Evolutionary conservation across 371 early-diverging fungal species (phyloP).

Genomic region (Dinochytrium kinnereticum): DNA sequence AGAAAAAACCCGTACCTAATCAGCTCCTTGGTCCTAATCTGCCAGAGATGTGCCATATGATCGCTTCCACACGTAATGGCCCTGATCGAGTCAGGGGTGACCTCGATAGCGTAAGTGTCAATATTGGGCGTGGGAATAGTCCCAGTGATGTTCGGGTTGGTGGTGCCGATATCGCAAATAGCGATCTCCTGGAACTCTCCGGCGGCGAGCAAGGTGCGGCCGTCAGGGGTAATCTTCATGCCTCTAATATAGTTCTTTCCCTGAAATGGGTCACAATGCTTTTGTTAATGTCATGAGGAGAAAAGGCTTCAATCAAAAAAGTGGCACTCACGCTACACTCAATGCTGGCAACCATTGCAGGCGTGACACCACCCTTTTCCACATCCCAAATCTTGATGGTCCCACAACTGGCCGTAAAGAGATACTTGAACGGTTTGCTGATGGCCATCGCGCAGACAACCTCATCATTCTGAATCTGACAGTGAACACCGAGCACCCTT

Average conservation of each 20-base stretch:
- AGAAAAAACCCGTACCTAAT: background rate
- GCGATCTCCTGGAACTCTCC: constrained; percentile 35
- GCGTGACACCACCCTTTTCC: background rate
- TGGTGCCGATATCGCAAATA: constrained; percentile 32
- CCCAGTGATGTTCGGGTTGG: background rate
- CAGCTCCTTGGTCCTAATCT: background rate
- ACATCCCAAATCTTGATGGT: constrained; percentile 41
- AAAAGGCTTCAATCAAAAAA: no score
- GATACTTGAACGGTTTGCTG: constrained; percentile 31
- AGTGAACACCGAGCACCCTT: background rate
- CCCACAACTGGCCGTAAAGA: constrained; percentile 27
- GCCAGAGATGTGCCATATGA: constrained; percentile 10
- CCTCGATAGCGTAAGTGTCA: constrained; percentile 7
- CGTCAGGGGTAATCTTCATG: constrained; percentile 31
- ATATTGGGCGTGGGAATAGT: constrained; percentile 2
- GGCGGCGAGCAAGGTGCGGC: constrained; percentile 30
- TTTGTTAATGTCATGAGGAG: no score
- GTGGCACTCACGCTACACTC: constrained; percentile 25
- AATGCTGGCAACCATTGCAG: constrained; percentile 23
- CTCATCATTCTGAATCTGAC: constrained; percentile 17
- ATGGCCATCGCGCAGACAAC: constrained; percentile 38
- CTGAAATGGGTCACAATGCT: background rate
- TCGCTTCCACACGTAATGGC: constrained; percentile 8
- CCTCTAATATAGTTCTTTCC: constrained; percentile 27
- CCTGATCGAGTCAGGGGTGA: background rate